Percentiles rank a stretch among this genome's conserved stretches.
phyloP scores from a whole-genome alignment of 2,329 filamentous ascomycete genomes.

The Alternaria arborescens region DNA sequence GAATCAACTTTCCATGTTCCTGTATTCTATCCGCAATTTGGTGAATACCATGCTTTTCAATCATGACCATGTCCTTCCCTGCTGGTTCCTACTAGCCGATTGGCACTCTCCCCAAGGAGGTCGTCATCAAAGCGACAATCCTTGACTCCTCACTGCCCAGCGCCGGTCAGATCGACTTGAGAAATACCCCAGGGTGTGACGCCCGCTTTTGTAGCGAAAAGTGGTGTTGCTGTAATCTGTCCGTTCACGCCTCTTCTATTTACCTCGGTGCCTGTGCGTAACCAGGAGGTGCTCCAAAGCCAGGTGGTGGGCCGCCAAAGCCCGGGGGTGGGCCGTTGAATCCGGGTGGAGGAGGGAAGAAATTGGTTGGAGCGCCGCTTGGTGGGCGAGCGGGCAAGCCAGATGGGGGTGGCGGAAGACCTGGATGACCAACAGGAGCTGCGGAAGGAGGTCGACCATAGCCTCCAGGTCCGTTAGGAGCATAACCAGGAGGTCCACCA shows the following conservation, averaged over 20 bases:
- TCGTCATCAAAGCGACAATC: not conserved
- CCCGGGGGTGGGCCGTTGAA: conserved; percentile 33
- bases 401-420: conserved; percentile 67
- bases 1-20: conserved; percentile 1
- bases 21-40: not conserved
- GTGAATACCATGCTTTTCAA: not conserved
- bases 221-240: not conserved
- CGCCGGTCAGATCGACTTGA: not conserved
- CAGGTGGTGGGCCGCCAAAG: conserved; percentile 33
- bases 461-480: conserved; percentile 19
- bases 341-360: conserved; percentile 38
- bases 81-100: not conserved
- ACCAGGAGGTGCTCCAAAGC: conserved; percentile 24
- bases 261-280: conserved; percentile 22
- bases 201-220: not conserved
- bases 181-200: not conserved
- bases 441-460: conserved; percentile 35
- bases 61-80: not conserved
- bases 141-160: not conserved
- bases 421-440: conserved; percentile 45
- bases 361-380: conserved; percentile 65
- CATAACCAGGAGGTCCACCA: conserved; percentile 51
- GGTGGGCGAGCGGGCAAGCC: conserved; percentile 74
- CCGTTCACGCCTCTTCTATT: not conserved
- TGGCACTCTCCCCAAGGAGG: not conserved